Conservation (phyloP, 1,284 basidiomycete species). For the Mrakiaceae sp. region DNA sequence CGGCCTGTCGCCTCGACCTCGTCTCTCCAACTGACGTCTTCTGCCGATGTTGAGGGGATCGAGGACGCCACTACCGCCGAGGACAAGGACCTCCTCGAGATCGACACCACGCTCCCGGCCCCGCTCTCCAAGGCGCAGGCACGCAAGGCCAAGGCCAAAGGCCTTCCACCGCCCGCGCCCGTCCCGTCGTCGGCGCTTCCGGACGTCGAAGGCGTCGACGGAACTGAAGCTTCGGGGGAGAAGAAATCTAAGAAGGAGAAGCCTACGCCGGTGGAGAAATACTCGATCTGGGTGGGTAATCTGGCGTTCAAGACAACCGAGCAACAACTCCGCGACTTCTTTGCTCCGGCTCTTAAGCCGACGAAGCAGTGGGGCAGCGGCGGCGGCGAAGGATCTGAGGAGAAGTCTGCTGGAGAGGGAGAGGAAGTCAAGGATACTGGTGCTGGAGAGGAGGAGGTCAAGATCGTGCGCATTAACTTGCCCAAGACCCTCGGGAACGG, state of each 20-base stretch:
- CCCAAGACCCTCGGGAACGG: conserved; percentile 28
- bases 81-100: conserved; percentile 26
- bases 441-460: conserved; percentile 11
- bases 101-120: conserved; percentile 31
- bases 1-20: neutral
- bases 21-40: neutral
- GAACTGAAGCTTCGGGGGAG: conserved; percentile 9
- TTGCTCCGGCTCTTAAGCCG: conserved; percentile 53
- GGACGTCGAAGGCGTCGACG: neutral
- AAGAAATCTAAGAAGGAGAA: conserved; percentile 41
- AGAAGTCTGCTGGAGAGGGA: conserved; percentile 17
- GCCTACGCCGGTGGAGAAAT: conserved; percentile 53
- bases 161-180: neutral
- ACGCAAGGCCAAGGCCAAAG: conserved; percentile 26
- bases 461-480: conserved; percentile 43
- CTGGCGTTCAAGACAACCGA: conserved; percentile 78
- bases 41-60: neutral
- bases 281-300: conserved; percentile 93
- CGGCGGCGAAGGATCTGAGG: conserved; percentile 17
- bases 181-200: conserved; percentile 3
- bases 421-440: conserved; percentile 20
- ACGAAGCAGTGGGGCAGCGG: neutral
- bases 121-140: conserved; percentile 35
- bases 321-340: conserved; percentile 57
- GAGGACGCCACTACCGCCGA: neutral